Evolutionary conservation across 768 basidiomycete species (phyloP).

Genomic region (Steccherinum ochraceum): DNA sequence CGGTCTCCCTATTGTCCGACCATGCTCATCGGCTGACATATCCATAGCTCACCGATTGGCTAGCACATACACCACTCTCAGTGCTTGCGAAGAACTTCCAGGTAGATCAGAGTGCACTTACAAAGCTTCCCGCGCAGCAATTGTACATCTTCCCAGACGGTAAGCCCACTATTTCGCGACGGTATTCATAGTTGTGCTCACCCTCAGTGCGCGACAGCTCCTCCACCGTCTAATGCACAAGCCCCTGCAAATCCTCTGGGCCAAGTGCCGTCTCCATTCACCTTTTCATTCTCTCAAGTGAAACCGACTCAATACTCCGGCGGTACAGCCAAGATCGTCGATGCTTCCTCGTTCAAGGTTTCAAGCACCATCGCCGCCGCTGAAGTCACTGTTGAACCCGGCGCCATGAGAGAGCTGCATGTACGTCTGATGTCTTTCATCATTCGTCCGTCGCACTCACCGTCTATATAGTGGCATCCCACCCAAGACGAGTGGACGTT

Average conservation of each 20-base stretch:
- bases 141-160: constrained; percentile 49
- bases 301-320: constrained; percentile 37
- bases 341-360: constrained; percentile 43
- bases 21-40: too few species aligned
- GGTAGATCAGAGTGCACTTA: constrained; percentile 31
- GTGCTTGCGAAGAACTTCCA: constrained; percentile 51
- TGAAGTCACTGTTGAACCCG: constrained; percentile 49
- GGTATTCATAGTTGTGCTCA: neutral
- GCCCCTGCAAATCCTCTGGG: constrained; percentile 40
- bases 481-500: constrained; percentile 44
- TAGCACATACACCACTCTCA: constrained; percentile 48
- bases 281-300: constrained; percentile 48
- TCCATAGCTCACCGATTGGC: constrained; percentile 50
- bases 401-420: constrained; percentile 42
- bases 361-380: constrained; percentile 45
- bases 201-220: neutral
- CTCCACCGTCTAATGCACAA: constrained; percentile 22
- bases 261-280: constrained; percentile 43
- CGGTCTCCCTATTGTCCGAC: too few species aligned
- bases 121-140: constrained; percentile 37
- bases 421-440: neutral
- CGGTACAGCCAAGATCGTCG: constrained; percentile 55
- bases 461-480: constrained; percentile 42
- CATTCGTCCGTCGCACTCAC: neutral
- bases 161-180: constrained; percentile 10